Conservation (phyloP, 2,329 filamentous ascomycete genomes). For the Paraphoma sp. region DNA sequence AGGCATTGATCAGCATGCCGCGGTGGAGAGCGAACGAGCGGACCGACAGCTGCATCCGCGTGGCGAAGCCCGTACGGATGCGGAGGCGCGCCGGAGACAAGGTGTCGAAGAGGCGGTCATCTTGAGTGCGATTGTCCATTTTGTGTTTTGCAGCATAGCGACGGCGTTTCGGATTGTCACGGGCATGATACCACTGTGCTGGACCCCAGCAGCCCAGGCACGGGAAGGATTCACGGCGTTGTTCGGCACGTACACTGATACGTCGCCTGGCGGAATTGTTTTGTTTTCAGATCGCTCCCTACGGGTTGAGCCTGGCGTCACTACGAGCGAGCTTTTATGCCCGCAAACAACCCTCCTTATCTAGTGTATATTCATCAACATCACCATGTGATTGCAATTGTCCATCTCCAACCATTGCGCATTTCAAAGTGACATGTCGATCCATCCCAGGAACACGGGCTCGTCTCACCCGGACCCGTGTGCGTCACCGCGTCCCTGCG, state of each 20-base stretch:
- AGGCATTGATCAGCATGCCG: constrained; percentile 24
- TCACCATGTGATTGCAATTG: constrained; percentile 3
- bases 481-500: constrained; percentile 18
- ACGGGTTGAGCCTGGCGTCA: constrained; percentile 43
- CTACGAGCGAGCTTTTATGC: constrained; percentile 15
- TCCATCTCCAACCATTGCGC: background rate
- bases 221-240: constrained; percentile 4
- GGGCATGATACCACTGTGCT: constrained; percentile 36
- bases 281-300: constrained; percentile 33
- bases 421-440: constrained; percentile 3
- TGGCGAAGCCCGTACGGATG: constrained; percentile 42
- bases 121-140: constrained; percentile 10
- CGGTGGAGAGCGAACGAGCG: constrained; percentile 36
- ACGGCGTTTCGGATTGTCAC: constrained; percentile 36
- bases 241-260: background rate
- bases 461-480: constrained; percentile 23
- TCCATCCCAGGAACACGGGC: constrained; percentile 19
- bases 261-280: background rate
- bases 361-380: constrained; percentile 21
- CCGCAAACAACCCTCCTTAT: constrained; percentile 11
- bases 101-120: constrained; percentile 27
- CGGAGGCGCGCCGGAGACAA: constrained; percentile 33
- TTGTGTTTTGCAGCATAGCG: constrained; percentile 35
- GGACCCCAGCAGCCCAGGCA: constrained; percentile 4
- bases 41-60: constrained; percentile 28